Percentiles rank a stretch among this genome's conserved stretches.
Evolutionary conservation across 805 yeast genomes (phyloP).

Genomic region (Zygosaccharomyces lentus): DNA sequence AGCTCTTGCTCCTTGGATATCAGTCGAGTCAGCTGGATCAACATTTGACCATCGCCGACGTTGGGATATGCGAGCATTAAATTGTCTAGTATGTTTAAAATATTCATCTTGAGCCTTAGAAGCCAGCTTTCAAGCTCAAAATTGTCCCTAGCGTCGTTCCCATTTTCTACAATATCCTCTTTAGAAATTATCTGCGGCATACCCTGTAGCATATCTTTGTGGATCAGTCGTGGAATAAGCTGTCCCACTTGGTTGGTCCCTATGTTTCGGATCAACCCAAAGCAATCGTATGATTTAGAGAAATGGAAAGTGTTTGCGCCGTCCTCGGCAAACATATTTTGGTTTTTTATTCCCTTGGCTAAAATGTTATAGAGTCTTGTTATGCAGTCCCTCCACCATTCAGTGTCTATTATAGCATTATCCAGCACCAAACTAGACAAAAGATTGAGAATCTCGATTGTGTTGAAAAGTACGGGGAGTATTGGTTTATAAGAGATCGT

Average conservation of each 20-base stretch:
- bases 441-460: constrained; percentile 49
- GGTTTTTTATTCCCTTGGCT: constrained; percentile 19
- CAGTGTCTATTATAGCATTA: constrained; percentile 4
- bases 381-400: constrained; percentile 30
- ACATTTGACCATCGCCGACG: constrained; percentile 23
- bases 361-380: constrained; percentile 25
- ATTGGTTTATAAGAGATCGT: constrained; percentile 48
- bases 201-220: constrained; percentile 19
- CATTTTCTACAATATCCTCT: constrained; percentile 17
- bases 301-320: constrained; percentile 7
- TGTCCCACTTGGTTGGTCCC: constrained; percentile 27
- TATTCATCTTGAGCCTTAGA: constrained; percentile 38
- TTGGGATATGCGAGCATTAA: constrained; percentile 26
- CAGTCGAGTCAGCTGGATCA: constrained; percentile 23
- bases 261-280: constrained; percentile 27
- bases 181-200: constrained; percentile 29
- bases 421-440: constrained; percentile 33
- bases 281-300: constrained; percentile 19
- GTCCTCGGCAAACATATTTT: constrained; percentile 8
- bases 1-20: constrained; percentile 36
- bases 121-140: constrained; percentile 26
- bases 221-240: constrained; percentile 22
- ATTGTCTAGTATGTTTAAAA: constrained; percentile 48
- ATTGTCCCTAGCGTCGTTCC: constrained; percentile 4
- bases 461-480: constrained; percentile 46